Percentiles rank a stretch among this genome's conserved stretches.
Conservation (phyloP, 306 rosid genomes). For the Vachellia collinsii region DNA sequence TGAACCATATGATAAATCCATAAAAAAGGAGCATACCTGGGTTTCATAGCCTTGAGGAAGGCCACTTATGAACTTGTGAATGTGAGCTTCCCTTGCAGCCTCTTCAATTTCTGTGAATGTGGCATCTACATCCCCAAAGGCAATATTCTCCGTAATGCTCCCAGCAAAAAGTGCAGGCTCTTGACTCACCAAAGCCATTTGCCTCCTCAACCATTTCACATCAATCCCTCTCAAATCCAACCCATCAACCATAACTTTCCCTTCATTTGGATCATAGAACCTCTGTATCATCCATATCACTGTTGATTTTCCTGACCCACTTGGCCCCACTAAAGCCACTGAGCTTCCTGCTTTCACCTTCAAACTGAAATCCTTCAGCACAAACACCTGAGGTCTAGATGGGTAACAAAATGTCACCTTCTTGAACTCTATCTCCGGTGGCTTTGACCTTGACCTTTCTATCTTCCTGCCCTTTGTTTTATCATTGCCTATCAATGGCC, state of each 20-base stretch:
- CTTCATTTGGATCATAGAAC: slow-evolving; percentile 88
- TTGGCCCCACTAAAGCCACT: slow-evolving; percentile 82
- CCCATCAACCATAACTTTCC: slow-evolving; percentile 79
- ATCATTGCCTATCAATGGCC: slow-evolving; percentile 55
- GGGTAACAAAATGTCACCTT: slow-evolving; percentile 88
- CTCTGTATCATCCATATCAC: slow-evolving; percentile 85
- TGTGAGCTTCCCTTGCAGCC: slow-evolving; percentile 79
- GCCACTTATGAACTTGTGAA: slow-evolving; percentile 80
- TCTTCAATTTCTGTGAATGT: slow-evolving; percentile 89
- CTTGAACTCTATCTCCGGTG: slow-evolving; percentile 63
- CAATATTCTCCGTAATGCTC: slow-evolving; percentile 80
- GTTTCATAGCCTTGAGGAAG: slow-evolving; percentile 95
- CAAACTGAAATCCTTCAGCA: slow-evolving; percentile 68
- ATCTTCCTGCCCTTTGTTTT: slow-evolving; percentile 45
- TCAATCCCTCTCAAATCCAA: slow-evolving; percentile 70
- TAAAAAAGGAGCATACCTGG: slow-evolving; percentile 54
- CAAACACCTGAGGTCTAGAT: slow-evolving; percentile 72
- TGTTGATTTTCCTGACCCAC: slow-evolving; percentile 95
- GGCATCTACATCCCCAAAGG: slow-evolving; percentile 67
- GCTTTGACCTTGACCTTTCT: slow-evolving; percentile 54
- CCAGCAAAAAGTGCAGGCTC: slow-evolving; percentile 88
- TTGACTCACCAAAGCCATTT: slow-evolving; percentile 88
- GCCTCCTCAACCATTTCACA: slow-evolving; percentile 84
- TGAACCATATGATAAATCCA: not conserved
- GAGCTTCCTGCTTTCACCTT: slow-evolving; percentile 72